Evolutionary conservation across 2,329 filamentous ascomycete genomes (phyloP), one percentile per base, ranked within the genome.

Genomic region (Aspergillus hortae): DNA sequence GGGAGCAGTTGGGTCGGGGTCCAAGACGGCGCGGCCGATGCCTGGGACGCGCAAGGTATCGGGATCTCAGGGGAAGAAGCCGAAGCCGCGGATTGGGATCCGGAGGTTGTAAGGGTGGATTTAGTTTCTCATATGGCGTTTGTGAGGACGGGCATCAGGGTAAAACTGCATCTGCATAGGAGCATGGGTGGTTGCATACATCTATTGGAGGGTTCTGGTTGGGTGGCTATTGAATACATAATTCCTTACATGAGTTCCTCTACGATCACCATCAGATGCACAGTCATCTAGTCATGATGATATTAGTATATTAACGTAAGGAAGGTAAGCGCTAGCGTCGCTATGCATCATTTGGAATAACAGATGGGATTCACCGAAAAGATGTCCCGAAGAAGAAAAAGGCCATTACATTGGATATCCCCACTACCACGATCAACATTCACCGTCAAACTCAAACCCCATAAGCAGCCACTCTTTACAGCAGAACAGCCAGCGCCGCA

Each of bases 401-500:
- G 27, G 27, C 27, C 27, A 30, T 30, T 30, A 44, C 15, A 33
- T 45, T 17, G 27, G 36, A 32, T 32, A 30, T 30, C 7, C 27
- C 6, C 27, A 38, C 35, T n/a, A 15, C 14, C 35, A 45, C n/a
- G 15, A 21, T 10, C 21, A 33, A 35, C 17, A 21, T 30, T 17
- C 17, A 15, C 19, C 19, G 4, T 19, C 19, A 4, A 19, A 19
- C 19, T 3, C 19, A 19, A 19, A 19, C 19, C 19, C 19, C 19
- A 4, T 3, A 19, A 19, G 19, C 19, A 19, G 19, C 19, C 19
- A 19, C 19, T 19, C 19, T 19, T 19, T 71, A 76, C 58, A 76
- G 61, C 55, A 77, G 66, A 58, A 71, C 70, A 58, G 72, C 70
- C 44, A 77, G 61, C 45, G 72, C 64, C 54, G 68, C 66, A 62